Evolutionary conservation across 2,329 filamentous ascomycete species (phyloP), one percentile per base, ranked within the genome.

Genomic region (Scedosporium apiospermum): DNA sequence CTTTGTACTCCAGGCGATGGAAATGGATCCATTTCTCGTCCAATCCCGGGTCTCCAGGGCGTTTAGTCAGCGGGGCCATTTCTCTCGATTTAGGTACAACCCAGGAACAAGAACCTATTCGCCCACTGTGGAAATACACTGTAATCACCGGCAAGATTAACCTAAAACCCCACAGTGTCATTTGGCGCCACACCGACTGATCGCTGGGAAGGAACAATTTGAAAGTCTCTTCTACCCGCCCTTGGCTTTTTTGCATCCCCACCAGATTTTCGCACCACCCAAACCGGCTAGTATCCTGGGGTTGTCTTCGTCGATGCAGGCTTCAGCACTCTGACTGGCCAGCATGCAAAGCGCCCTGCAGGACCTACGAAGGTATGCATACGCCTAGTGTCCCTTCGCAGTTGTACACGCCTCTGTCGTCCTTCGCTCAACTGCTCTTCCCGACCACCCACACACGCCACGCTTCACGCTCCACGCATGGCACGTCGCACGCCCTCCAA

Each of bases 211-310:
- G 27, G 27, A 30, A 30, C 27, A 30, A 30, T 30, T 30, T 9
- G 49, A 53, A 18, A 18, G n/a, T n/a, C 49, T 21, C 21, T 53
- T 53, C 21, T 53, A 53, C 49, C 49, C 49, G 49, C 49, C 49
- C 49, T n/a, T 18, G 16, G 9, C 49, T 30, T 30, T 30, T 30
- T 30, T 30, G 27, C 4, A 6, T 30, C 27, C 27, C 27, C 27
- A 18, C 49, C 9, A 53, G 49, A 23, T 21, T 53, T 53, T 53
- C 49, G 49, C 49, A 53, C 49, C 49, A 53, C 49, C 49, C 30
- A 18, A 60, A 60, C 38, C 18, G 16, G 26, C 58, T 18, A 21
- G 27, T 46, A 49, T 60, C 55, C 59, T 61, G 59, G 46, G 59
- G 46, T 38, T 41, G 27, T 34, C 46, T 27, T 53, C 26, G 46